phyloP scores from a whole-genome alignment of 192 early-diverging fungal species.

The Linnemannia elongata region DNA sequence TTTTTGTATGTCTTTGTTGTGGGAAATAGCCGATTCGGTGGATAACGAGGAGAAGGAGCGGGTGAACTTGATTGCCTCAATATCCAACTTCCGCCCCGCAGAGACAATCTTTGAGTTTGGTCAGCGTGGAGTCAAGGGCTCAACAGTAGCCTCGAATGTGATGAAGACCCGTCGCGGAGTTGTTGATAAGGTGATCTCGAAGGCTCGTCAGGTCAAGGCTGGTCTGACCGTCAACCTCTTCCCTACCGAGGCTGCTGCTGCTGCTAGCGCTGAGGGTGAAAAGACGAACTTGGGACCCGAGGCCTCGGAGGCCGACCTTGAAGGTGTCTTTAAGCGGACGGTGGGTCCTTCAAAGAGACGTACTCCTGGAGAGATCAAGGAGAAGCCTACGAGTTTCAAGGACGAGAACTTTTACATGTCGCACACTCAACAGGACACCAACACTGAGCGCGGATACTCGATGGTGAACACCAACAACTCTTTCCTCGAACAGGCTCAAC shows the following conservation, averaged over 20 bases:
- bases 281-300: constrained; percentile 32
- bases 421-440: constrained; percentile 85
- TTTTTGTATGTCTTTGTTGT: background rate
- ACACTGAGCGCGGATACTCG: constrained; percentile 90
- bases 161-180: constrained; percentile 76
- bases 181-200: constrained; percentile 59
- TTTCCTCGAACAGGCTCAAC: constrained; percentile 86
- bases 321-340: constrained; percentile 45
- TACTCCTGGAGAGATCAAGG: constrained; percentile 13
- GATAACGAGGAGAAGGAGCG: constrained; percentile 73
- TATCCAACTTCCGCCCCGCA: constrained; percentile 85
- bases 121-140: constrained; percentile 82
- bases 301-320: constrained; percentile 49
- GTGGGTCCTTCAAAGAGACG: constrained; percentile 37
- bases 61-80: constrained; percentile 75
- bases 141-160: constrained; percentile 72
- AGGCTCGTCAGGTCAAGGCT: constrained; percentile 56
- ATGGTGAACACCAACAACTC: constrained; percentile 73
- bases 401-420: constrained; percentile 93
- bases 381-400: constrained; percentile 64
- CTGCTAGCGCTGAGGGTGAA: background rate
- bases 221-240: constrained; percentile 50
- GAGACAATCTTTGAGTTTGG: constrained; percentile 98
- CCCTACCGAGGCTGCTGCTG: constrained; percentile 17
- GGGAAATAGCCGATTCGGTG: constrained; percentile 50